Evolutionary conservation across 23 red algal genomes (phyloP), one percentile per base, ranked within the genome.

Genomic region (Gracilariopsis chorda): DNA sequence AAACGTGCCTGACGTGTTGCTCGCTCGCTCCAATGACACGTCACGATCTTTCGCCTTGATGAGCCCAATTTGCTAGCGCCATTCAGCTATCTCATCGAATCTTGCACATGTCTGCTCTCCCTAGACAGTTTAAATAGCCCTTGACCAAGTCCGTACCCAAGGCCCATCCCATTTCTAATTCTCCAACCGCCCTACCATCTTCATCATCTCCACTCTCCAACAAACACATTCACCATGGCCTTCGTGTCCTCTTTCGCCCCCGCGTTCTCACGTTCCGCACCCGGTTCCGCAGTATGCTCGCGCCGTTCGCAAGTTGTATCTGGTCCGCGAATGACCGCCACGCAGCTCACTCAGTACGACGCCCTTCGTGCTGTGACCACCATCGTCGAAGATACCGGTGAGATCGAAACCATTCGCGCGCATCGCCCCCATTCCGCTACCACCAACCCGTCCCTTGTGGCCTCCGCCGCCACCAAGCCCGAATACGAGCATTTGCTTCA

Each of bases 361-460:
- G 48, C 83, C 37, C 78, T 94, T 36, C 32, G 36, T 58, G 53
- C 72, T 39, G 47, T 73, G 43, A 92, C 88, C 21, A 84, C 87
- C 49, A 90, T 96, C 78, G 94, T 96, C 29, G 94, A 77, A 32
- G 94, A 96, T 55, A 96, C 94, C 25, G 94, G 94, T 21, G 94
- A 96, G 44, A 84, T 96, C 37, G 78, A 75, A 43, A 60, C 70
- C 33, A 96, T 96, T 55, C 48, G 75, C 17, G 52, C 55, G 17
- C 90, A 88, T 43, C 88, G 82, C 16, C 84, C 84, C 40, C 60
- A 93, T 45, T 53, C 68, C 40, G 94, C 94, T 11, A 96, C 94
- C 30, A 96, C 94, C 20, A 96, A 96, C 49, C 94, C 94, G 24
- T 96, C 94, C 2, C 87, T 96, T 1, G 87, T 96, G 2, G 77